Evolutionary conservation across 805 yeast species (phyloP), one percentile per base, ranked within the genome.

Genomic region (Suhomyces tanzawaensis): DNA sequence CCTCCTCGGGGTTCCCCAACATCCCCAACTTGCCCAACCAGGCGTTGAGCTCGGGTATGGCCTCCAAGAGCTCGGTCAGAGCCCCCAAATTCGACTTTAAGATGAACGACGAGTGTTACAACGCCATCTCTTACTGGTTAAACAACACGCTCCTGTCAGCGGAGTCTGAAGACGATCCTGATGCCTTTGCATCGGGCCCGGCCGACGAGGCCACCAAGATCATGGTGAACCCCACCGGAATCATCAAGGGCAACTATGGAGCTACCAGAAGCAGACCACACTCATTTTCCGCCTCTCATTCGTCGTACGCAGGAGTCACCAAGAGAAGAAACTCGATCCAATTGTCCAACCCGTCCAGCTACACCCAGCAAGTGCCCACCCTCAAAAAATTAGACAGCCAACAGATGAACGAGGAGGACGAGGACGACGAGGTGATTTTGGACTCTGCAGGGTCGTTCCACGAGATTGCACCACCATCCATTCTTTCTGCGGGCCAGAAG

Each of bases 41-140:
- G 24, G 27, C 34, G 3, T n/a, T 29, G 12, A 5, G 21, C 5
- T 19, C 23, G 19, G 26, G 34, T 22, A 9, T 28, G 23, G 23
- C 29, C 12, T 21, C 38, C 19, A 30, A 22, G 15, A 29, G 25
- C 18, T 21, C 18, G 9, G 23, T 27, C 18, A 30, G 34, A 11
- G 32, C 41, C n/a, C 48, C 48, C 22, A 41, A 40, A 25, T 42
- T 46, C 34, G 45, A 41, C 40, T 46, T 46, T 39, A 42, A 43
- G 38, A 61, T 65, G 64, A 65, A 66, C 41, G 66, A 65, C 40
- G 71, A 66, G 43, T 66, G 71, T 42, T 58, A 61, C 37, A 58
- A 60, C 40, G 71, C 71, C 19, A 66, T 66, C 19, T 52, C 60
- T 13, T 53, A 55, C 40, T 66, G 72, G 72, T 44, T 55, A 31